Evolutionary conservation across 805 yeast genomes (phyloP), one percentile per base, ranked within the genome.

Genomic region (Wickerhamiella siamensis): DNA sequence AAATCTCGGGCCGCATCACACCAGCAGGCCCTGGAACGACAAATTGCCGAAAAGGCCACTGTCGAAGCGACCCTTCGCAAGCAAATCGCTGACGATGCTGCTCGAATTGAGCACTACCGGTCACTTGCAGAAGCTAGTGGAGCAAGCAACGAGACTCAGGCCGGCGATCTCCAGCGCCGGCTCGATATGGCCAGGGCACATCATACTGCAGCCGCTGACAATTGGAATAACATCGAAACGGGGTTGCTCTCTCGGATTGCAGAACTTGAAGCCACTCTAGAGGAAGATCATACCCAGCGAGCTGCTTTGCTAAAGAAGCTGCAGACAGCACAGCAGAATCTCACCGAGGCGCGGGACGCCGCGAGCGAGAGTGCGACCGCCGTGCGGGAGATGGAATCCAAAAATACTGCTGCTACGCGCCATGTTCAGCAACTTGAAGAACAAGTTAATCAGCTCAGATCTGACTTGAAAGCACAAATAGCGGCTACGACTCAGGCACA

Each of bases 181-280:
- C 75, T 77, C 48, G 74, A 70, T 35, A 61, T 69, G 14, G 54
- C 83, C 17, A 86, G 80, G 52, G 63, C 72, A 2, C 91, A 86
- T 56, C 79, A 82, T 49, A 71, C 81, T 5, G 70, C 77, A 14
- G 80, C 88, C 0, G 79, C 79, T 43, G 83, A 78, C 47, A 83
- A 79, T 56, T 83, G 95, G 94, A 77, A 79, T 43, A 64, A 75
- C 16, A 76, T 84, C 34, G 96, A 91, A 58, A 70, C 79, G 32
- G 66, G 75, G 3, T 65, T 84, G 45, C 63, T 68, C 46, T 57
- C 61, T 6, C 71, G 70, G 43, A 65, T 77, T 16, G 56, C 70
- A 4, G 52, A 48, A 27, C 52, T 52, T 16, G 51, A 48, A 17
- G 29, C 37, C n/a, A 36, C 16, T 20, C 21, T 24, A 5, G 20